Conservation (phyloP, 306 rosid species). For the Oemleria cerasiformis region DNA sequence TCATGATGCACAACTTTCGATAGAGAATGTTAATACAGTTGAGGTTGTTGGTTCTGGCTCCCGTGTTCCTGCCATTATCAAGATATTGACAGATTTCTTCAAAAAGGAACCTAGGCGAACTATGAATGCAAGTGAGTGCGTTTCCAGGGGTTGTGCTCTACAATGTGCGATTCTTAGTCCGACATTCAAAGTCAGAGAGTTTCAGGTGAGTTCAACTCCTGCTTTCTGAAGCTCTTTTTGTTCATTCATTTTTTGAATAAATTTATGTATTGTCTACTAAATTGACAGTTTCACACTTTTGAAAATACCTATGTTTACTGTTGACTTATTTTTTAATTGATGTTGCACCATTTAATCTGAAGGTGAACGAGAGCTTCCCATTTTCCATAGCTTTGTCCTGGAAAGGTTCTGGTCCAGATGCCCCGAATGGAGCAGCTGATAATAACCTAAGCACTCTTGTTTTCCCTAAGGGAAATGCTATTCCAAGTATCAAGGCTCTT, state of each 20-base stretch:
- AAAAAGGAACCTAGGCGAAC: slow-evolving; percentile 93
- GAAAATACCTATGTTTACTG: not conserved
- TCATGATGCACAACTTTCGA: slow-evolving; percentile 68
- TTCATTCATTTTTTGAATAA: not conserved
- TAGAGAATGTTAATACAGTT: slow-evolving; percentile 68
- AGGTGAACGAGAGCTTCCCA: slow-evolving; percentile 88
- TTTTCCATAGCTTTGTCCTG: slow-evolving; percentile 69
- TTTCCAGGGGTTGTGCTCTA: slow-evolving; percentile 89
- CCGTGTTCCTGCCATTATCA: slow-evolving; percentile 79
- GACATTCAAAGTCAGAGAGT: slow-evolving; percentile 87
- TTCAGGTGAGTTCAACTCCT: slow-evolving; percentile 55
- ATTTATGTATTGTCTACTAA: not conserved
- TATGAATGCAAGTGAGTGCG: slow-evolving; percentile 97
- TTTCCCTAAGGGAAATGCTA: slow-evolving; percentile 76
- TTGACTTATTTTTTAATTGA: not conserved
- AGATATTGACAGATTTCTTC: slow-evolving; percentile 81
- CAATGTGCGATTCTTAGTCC: slow-evolving; percentile 97
- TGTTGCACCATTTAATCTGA: slow-evolving; percentile 16
- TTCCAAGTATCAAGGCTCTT: slow-evolving; percentile 72
- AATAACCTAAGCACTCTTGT: slow-evolving; percentile 53
- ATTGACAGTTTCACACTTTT: not conserved
- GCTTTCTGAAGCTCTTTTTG: not conserved
- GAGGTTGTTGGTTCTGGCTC: slow-evolving; percentile 99
- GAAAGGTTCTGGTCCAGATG: slow-evolving; percentile 74
- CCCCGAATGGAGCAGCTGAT: slow-evolving; percentile 53